These are phyloP conservation scores for Rhypophila decipiens DNA, from an alignment of 495 filamentous ascomycete genomes.

Conservation along the genomic window DNA sequence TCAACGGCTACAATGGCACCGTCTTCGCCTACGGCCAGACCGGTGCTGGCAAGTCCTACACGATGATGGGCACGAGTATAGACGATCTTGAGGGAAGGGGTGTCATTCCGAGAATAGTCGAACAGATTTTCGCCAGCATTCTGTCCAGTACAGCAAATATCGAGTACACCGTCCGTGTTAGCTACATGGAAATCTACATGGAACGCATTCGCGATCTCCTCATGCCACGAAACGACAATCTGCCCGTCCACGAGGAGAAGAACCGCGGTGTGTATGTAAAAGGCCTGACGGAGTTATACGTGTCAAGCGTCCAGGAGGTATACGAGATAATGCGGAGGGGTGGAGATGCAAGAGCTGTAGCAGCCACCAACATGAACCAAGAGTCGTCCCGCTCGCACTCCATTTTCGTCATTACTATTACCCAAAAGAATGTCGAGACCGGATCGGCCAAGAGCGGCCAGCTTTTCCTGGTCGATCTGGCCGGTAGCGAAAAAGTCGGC, in stretches of 20 bases:
- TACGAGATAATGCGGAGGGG: conserved; percentile 96
- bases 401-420: conserved; percentile 95
- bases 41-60: conserved; percentile 92
- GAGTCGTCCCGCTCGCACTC: conserved; percentile 98
- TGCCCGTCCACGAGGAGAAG: conserved; percentile 97
- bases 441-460: conserved; percentile 95
- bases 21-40: conserved; percentile 99
- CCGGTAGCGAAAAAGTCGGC: conserved; percentile 95
- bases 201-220: conserved; percentile 93
- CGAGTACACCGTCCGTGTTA: conserved; percentile 94
- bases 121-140: conserved; percentile 96
- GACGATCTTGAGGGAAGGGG: conserved; percentile 84
- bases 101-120: conserved; percentile 94
- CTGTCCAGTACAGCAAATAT: conserved; percentile 85
- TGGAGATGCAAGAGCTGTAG: conserved; percentile 81
- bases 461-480: conserved; percentile 94
- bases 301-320: conserved; percentile 90
- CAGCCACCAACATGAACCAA: conserved; percentile 99
- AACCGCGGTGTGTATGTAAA: conserved; percentile 95
- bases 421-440: conserved; percentile 96
- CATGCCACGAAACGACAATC: conserved; percentile 86
- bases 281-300: conserved; percentile 89
- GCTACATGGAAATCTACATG: conserved; percentile 99
- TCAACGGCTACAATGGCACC: conserved; percentile 98
- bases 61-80: conserved; percentile 98